Percentiles rank a stretch among this genome's conserved stretches.
These are phyloP conservation scores for Chenopodium quinoa DNA, from an alignment of 148 eudicot species.

Conservation along the genomic window DNA sequence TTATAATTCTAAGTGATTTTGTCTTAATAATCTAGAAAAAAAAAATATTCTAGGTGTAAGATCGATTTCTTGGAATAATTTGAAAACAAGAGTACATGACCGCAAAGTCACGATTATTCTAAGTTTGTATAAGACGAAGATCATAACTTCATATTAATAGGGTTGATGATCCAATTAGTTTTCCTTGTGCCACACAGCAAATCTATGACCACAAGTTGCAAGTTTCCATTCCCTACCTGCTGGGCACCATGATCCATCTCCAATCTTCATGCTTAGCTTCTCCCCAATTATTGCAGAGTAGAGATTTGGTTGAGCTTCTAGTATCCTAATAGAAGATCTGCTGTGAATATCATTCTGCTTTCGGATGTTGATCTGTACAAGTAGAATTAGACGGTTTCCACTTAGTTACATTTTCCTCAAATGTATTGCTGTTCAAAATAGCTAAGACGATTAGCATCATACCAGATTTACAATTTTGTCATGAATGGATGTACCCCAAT, in stretches of 20 bases:
- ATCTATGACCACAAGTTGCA: conserved; percentile 67
- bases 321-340: conserved; percentile 61
- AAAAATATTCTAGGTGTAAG: too few relatives aligned
- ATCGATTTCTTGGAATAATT: too few relatives aligned
- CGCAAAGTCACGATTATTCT: neutral
- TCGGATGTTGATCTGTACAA: conserved; percentile 63
- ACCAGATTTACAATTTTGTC: conserved; percentile 94
- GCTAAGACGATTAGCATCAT: conserved; percentile 11
- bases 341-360: conserved; percentile 61
- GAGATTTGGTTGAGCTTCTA: conserved; percentile 78
- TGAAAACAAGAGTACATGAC: too few relatives aligned
- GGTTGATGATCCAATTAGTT: neutral
- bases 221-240: conserved; percentile 81
- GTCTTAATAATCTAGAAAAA: too few relatives aligned
- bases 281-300: conserved; percentile 81
- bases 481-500: conserved; percentile 67
- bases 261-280: conserved; percentile 83
- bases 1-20: too few relatives aligned
- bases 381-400: neutral
- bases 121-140: neutral
- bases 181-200: conserved; percentile 78
- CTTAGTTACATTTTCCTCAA: neutral
- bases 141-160: neutral
- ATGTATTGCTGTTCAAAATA: neutral
- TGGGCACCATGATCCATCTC: conserved; percentile 87